phyloP scores from a whole-genome alignment of 805 yeast genomes.

The Tetrapisispora phaffii region DNA sequence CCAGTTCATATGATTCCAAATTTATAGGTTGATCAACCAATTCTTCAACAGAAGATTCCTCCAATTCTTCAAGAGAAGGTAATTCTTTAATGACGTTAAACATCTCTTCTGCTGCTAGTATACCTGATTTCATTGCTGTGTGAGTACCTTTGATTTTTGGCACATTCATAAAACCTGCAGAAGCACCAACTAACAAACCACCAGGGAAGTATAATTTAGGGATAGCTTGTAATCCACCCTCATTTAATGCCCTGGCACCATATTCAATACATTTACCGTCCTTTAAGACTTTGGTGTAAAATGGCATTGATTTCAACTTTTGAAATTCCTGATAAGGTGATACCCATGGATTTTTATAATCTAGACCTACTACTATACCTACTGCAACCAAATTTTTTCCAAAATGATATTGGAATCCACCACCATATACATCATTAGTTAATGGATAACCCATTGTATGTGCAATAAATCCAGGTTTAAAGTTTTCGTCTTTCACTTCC shows the following conservation, averaged over 20 bases:
- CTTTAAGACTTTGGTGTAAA: conserved; percentile 57
- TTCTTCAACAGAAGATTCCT: conserved; percentile 31
- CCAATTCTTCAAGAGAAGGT: conserved; percentile 33
- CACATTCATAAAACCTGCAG: conserved; percentile 95
- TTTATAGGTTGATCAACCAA: conserved; percentile 38
- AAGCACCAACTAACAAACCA: conserved; percentile 87
- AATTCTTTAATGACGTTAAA: conserved; percentile 43
- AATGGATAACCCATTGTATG: conserved; percentile 91
- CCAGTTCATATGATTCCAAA: conserved; percentile 50
- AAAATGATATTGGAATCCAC: conserved; percentile 95
- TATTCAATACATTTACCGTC: conserved; percentile 92
- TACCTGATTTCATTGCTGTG: conserved; percentile 93
- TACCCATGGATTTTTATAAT: conserved; percentile 87
- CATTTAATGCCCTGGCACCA: conserved; percentile 93
- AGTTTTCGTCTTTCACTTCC: conserved; percentile 81
- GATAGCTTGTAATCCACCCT: conserved; percentile 91
- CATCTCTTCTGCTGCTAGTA: conserved; percentile 85
- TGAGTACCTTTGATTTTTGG: conserved; percentile 97
- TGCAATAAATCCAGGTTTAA: conserved; percentile 67
- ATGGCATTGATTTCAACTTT: conserved; percentile 85
- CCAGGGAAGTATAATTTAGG: conserved; percentile 93
- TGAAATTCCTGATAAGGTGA: conserved; percentile 96
- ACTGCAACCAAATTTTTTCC: conserved; percentile 87
- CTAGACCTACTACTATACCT: conserved; percentile 91
- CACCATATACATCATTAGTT: conserved; percentile 69